Conservation (phyloP, 202 grass and related monocot genomes). For the Schoenoplectus tabernaemontani region DNA sequence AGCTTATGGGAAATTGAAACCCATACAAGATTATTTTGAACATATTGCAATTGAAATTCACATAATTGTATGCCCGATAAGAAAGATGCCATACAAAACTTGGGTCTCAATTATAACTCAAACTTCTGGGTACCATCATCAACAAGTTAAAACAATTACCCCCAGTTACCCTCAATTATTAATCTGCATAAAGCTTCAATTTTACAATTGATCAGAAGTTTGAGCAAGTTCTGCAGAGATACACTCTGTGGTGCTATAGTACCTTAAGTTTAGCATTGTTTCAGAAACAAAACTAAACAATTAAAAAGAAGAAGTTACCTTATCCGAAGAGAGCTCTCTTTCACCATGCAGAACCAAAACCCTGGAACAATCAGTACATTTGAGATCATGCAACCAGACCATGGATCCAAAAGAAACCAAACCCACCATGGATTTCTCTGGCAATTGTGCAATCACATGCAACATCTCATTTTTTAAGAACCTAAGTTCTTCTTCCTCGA, state of each 20-base stretch:
- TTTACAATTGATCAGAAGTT: neutral
- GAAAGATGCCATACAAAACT: neutral
- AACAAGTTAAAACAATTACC: neutral
- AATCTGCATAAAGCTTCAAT: too few species aligned
- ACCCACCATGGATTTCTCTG: conserved; percentile 51
- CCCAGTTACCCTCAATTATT: too few species aligned
- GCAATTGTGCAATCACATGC: conserved; percentile 60
- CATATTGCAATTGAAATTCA: too few species aligned
- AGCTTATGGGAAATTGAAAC: too few species aligned
- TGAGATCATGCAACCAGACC: conserved; percentile 80
- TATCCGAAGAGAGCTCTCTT: conserved; percentile 54
- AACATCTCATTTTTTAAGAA: conserved; percentile 76
- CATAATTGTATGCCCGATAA: too few species aligned
- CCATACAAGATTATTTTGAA: too few species aligned
- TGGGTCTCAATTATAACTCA: neutral
- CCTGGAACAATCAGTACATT: conserved; percentile 59
- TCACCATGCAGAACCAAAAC: conserved; percentile 68
- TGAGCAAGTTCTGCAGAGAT: neutral
- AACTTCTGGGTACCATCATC: neutral
- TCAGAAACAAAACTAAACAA: too few species aligned
- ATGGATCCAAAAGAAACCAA: conserved; percentile 68
- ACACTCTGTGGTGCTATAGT: too few species aligned
- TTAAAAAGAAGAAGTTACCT: conserved; percentile 31
- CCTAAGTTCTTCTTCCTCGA: conserved; percentile 39
- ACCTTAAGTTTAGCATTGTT: too few species aligned